Evolutionary conservation across 2,329 filamentous ascomycete genomes (phyloP).

Genomic region (Colletotrichum karsti): DNA sequence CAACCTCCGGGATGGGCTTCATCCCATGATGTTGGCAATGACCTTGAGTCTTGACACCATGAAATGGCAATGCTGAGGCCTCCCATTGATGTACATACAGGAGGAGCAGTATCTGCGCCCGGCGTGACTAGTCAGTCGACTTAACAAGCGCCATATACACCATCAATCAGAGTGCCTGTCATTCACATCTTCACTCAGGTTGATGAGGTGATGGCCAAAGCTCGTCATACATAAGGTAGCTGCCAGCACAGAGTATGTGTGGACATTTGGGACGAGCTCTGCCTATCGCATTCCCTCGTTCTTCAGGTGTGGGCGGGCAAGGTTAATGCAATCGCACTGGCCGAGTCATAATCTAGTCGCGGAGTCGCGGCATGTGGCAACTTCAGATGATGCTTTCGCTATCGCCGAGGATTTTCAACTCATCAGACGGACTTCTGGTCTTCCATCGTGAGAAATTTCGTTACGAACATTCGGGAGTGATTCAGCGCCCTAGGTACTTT

Average conservation of each 20-base stretch:
- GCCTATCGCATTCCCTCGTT: background rate
- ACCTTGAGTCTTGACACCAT: background rate
- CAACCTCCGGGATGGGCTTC: background rate
- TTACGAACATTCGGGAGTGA: no score
- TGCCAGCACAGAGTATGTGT: background rate
- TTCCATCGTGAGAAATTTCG: no score
- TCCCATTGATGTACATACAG: background rate
- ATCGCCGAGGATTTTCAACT: background rate
- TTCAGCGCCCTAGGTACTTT: no score
- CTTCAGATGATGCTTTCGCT: background rate
- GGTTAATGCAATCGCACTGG: background rate
- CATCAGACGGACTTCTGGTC: rapidly evolving
- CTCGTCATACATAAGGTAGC: background rate
- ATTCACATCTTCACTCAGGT: background rate
- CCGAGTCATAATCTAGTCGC: background rate
- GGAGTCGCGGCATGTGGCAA: background rate
- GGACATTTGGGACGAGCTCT: background rate
- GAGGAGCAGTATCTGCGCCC: background rate
- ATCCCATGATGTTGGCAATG: background rate
- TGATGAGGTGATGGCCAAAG: background rate
- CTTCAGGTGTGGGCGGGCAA: background rate
- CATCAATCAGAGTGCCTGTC: background rate
- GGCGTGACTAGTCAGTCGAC: background rate
- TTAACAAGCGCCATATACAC: background rate
- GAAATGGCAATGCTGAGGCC: background rate